A percentile compares a stretch with the other conserved stretches of the same genome.
Conservation (phyloP, 176 grass and related monocot species). For the Phyllostachys edulis region DNA sequence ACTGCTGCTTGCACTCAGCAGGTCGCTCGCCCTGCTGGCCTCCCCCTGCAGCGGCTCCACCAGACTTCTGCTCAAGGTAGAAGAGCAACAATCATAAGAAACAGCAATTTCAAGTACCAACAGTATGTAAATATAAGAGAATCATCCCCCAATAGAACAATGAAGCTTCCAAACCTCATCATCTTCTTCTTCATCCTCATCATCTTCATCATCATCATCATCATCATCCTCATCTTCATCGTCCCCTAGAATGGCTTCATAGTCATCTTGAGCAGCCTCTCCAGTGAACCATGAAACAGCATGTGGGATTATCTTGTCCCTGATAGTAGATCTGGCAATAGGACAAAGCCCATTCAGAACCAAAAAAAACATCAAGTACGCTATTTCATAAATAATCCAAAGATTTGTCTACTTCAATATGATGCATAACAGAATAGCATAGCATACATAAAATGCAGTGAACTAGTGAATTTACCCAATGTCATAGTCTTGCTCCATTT, state of each 20-base stretch:
- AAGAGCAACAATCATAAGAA: background rate
- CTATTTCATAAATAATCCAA: background rate
- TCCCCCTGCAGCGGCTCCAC: constrained; percentile 17
- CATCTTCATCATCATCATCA: constrained; percentile 34
- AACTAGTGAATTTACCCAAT: constrained; percentile 35
- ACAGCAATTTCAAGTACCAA: background rate
- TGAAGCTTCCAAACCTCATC: background rate
- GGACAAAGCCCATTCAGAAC: background rate
- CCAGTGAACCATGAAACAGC: constrained; percentile 57
- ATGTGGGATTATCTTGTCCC: constrained; percentile 65
- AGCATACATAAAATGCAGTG: background rate
- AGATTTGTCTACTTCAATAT: background rate
- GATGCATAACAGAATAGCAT: background rate
- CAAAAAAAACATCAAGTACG: background rate
- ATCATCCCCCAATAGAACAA: background rate
- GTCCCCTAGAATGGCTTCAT: constrained; percentile 37
- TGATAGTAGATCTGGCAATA: constrained; percentile 46
- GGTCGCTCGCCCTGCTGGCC: constrained; percentile 41
- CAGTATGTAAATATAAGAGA: background rate
- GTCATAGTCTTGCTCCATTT: constrained; percentile 68
- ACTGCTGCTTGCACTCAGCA: constrained; percentile 50
- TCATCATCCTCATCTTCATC: background rate
- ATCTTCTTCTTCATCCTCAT: constrained; percentile 25
- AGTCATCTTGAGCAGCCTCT: constrained; percentile 47
- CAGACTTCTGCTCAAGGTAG: constrained; percentile 29